Conservation (phyloP, 345 rosid genomes). For the Rhodamnia argentea region DNA sequence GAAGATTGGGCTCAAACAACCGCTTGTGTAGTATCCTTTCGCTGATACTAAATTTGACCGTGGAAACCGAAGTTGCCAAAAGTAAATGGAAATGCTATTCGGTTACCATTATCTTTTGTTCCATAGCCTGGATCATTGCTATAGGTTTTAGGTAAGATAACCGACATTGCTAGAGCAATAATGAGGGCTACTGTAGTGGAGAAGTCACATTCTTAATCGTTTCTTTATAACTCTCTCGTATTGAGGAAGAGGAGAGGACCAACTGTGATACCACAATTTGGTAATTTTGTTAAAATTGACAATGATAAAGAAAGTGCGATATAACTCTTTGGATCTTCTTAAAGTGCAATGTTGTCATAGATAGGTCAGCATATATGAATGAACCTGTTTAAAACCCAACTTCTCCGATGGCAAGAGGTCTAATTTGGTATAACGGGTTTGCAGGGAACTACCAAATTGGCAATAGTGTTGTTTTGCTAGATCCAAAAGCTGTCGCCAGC, state of each 20-base stretch:
- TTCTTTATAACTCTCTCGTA: neutral
- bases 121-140: neutral
- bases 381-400: neutral
- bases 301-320: neutral
- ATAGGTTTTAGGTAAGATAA: neutral
- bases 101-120: neutral
- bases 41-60: neutral
- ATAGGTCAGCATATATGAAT: neutral
- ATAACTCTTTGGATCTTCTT: neutral
- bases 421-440: neutral
- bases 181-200: neutral
- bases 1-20: neutral
- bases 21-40: neutral
- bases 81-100: neutral
- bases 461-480: slow-evolving; percentile 25
- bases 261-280: neutral
- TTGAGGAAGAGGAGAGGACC: neutral
- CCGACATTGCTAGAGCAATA: neutral
- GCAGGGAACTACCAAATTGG: slow-evolving; percentile 57
- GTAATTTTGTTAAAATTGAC: neutral
- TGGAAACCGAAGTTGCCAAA: neutral
- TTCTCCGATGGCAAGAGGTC: neutral
- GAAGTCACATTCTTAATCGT: neutral
- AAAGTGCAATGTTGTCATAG: neutral
- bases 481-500: slow-evolving; percentile 44